Percentiles rank a stretch among this genome's conserved stretches.
Evolutionary conservation across 345 rosid species (phyloP).

Genomic region (Microthlaspi erraticum): DNA sequence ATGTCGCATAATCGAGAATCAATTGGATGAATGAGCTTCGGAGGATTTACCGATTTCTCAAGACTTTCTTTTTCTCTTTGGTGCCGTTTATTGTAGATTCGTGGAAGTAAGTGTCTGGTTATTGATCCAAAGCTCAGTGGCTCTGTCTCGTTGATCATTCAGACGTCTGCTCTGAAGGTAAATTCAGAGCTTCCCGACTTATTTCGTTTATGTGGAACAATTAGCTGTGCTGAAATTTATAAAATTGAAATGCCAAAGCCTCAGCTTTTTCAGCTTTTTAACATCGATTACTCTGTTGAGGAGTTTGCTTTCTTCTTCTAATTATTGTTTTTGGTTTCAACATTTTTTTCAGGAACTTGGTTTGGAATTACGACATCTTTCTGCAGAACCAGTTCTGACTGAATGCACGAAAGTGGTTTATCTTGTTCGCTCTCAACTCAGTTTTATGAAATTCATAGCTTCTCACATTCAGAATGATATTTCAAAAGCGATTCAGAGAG

Average conservation of each 20-base stretch:
- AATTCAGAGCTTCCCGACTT: neutral
- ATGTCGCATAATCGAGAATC: neutral
- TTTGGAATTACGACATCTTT: slow-evolving; percentile 79
- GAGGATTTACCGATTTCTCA: slow-evolving; percentile 25
- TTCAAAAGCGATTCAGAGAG: slow-evolving; percentile 85
- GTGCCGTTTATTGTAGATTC: slow-evolving; percentile 61
- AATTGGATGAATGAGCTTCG: neutral
- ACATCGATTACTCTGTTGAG: slow-evolving; percentile 9
- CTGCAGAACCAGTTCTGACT: slow-evolving; percentile 77
- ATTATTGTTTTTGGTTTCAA: slow-evolving; percentile 1
- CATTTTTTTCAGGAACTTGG: slow-evolving; percentile 70
- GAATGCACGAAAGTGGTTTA: slow-evolving; percentile 89
- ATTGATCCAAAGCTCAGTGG: slow-evolving; percentile 96
- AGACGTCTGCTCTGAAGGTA: slow-evolving; percentile 76
- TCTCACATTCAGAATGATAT: slow-evolving; percentile 66
- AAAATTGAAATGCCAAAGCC: neutral
- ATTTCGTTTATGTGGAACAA: neutral
- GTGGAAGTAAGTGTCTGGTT: slow-evolving; percentile 89
- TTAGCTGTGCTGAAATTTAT: neutral
- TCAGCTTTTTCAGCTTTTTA: too few relatives aligned
- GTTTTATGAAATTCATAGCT: slow-evolving; percentile 77
- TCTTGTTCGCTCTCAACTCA: slow-evolving; percentile 73
- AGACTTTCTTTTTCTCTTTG: slow-evolving; percentile 1
- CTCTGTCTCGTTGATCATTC: slow-evolving; percentile 79
- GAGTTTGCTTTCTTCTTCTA: neutral